Conservation (phyloP, 2,329 filamentous ascomycete genomes). For the Aspergillus aculeatinus region DNA sequence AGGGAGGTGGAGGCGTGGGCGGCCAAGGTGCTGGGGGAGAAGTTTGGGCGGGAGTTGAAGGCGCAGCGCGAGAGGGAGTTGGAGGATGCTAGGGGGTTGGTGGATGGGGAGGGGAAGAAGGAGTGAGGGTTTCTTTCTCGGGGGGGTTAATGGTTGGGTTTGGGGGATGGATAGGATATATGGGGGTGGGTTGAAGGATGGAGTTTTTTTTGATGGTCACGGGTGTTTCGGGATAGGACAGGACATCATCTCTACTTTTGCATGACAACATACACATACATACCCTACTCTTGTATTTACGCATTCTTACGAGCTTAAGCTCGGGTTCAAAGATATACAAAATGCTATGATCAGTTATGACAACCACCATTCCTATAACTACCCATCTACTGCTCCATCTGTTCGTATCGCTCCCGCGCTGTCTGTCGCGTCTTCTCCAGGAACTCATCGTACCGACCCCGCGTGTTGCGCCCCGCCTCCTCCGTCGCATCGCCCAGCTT, state of each 20-base stretch:
- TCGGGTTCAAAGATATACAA: too few species aligned
- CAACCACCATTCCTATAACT: too few species aligned
- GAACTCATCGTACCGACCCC: slow-evolving; percentile 49
- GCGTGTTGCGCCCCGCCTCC: slow-evolving; percentile 50
- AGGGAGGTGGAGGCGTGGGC: slow-evolving; percentile 57
- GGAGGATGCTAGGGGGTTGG: not conserved
- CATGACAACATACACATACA: not conserved
- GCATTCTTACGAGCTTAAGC: not conserved
- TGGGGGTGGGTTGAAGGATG: not conserved
- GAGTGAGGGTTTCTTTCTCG: not conserved
- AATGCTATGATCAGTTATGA: too few species aligned
- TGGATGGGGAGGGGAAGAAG: slow-evolving; percentile 11
- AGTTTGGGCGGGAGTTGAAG: slow-evolving; percentile 46
- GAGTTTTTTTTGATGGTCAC: not conserved
- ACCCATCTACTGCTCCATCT: slow-evolving; percentile 29
- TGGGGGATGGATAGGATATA: too few species aligned
- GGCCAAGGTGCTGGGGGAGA: slow-evolving; percentile 45
- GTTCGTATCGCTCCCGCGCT: slow-evolving; percentile 49
- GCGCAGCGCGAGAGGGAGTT: slow-evolving; percentile 26
- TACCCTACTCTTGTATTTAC: not conserved
- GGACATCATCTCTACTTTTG: not conserved
- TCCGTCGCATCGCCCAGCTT: slow-evolving; percentile 51
- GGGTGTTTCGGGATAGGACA: too few species aligned
- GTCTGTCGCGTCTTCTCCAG: slow-evolving; percentile 48
- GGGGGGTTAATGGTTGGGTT: too few species aligned